phyloP scores from a whole-genome alignment of 192 early-diverging fungal species.

The Phlyctochytrium arcticum region DNA sequence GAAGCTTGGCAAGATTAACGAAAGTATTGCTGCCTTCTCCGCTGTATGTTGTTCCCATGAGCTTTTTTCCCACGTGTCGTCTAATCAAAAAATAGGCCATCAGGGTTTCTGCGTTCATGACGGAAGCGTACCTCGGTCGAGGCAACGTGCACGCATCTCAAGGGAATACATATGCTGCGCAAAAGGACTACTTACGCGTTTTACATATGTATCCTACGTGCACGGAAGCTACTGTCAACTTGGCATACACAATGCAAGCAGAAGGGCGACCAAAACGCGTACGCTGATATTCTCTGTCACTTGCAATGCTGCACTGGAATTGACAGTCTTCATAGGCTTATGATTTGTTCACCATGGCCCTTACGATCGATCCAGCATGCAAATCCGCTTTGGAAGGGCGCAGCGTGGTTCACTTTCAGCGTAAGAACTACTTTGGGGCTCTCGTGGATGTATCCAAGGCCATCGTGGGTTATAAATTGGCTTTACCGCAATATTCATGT shows the following conservation, averaged over 20 bases:
- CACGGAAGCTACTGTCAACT: slow-evolving; percentile 47
- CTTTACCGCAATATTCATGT: too few relatives aligned
- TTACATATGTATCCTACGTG: slow-evolving; percentile 49
- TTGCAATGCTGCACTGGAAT: too few relatives aligned
- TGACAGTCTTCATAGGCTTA: slow-evolving; percentile 30
- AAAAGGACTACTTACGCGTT: slow-evolving; percentile 50
- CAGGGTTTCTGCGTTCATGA: slow-evolving; percentile 35
- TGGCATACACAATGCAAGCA: slow-evolving; percentile 51
- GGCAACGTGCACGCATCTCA: slow-evolving; percentile 46
- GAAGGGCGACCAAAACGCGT: slow-evolving; percentile 40
- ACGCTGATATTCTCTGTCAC: not conserved
- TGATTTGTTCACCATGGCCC: slow-evolving; percentile 42
- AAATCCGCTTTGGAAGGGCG: slow-evolving; percentile 52
- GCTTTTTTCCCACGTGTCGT: not conserved
- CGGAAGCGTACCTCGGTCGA: slow-evolving; percentile 48
- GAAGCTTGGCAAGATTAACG: slow-evolving; percentile 40
- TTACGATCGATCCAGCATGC: slow-evolving; percentile 39
- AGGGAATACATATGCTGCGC: slow-evolving; percentile 14
- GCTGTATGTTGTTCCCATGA: slow-evolving; percentile 20
- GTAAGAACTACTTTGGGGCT: slow-evolving; percentile 48
- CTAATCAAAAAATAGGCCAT: slow-evolving; percentile 43
- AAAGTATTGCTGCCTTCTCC: slow-evolving; percentile 42
- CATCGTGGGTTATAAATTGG: slow-evolving; percentile 37
- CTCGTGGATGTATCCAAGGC: slow-evolving; percentile 50
- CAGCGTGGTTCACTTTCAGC: slow-evolving; percentile 35